These are phyloP conservation scores for Phtheirospermum japonicum DNA, from an alignment of 257 asterid species.

Conservation along the genomic window DNA sequence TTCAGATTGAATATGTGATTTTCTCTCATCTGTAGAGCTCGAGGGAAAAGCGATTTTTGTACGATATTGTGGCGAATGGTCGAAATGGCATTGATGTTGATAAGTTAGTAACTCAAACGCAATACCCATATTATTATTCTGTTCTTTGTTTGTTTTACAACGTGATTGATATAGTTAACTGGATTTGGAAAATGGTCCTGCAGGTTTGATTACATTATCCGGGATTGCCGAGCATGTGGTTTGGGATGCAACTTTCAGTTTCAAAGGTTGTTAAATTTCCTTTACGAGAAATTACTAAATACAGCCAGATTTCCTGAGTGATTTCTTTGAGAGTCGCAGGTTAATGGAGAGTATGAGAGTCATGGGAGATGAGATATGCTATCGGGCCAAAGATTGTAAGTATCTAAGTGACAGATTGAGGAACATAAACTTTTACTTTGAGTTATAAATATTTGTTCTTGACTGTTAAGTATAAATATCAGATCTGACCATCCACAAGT, in stretches of 20 bases:
- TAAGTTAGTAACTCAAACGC: slow-evolving; percentile 59
- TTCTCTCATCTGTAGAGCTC: slow-evolving; percentile 51
- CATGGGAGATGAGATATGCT: slow-evolving; percentile 90
- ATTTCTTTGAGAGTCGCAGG: slow-evolving; percentile 40
- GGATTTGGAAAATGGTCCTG: slow-evolving; percentile 20
- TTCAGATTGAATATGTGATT: slow-evolving; percentile 26
- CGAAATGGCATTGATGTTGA: slow-evolving; percentile 96
- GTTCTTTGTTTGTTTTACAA: slow-evolving; percentile 8
- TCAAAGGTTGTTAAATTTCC: slow-evolving; percentile 48
- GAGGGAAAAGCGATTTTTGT: slow-evolving; percentile 72
- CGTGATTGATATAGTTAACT: slow-evolving; percentile 15
- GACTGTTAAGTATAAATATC: slow-evolving; percentile 32
- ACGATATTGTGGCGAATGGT: slow-evolving; percentile 97
- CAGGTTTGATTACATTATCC: slow-evolving; percentile 91
- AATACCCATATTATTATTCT: neutral
- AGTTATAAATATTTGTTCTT: slow-evolving; percentile 19
- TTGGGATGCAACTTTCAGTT: slow-evolving; percentile 91
- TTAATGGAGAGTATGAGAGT: slow-evolving; percentile 93
- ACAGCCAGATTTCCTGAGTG: slow-evolving; percentile 2
- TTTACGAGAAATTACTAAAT: slow-evolving; percentile 14
- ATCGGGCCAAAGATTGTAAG: slow-evolving; percentile 85
- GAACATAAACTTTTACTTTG: slow-evolving; percentile 7
- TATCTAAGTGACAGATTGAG: slow-evolving; percentile 10
- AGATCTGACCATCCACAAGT: slow-evolving; percentile 84
- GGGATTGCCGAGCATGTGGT: slow-evolving; percentile 92